These are phyloP conservation scores for Mesotaenium endlicherianum DNA, from an alignment of 139 green algal genomes.

Conservation along the genomic window DNA sequence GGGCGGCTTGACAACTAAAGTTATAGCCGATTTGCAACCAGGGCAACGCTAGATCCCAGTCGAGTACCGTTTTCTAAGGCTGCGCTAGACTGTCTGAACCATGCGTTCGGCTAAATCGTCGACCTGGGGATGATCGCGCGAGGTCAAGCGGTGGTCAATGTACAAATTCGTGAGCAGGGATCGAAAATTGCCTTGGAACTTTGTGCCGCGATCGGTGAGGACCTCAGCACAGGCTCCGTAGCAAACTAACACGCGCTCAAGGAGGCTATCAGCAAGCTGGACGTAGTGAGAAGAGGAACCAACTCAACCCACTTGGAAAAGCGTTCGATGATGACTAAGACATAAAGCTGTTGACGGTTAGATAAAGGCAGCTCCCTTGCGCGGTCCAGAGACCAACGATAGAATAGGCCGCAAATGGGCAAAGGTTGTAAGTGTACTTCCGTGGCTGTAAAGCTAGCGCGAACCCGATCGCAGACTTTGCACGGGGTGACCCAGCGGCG, in stretches of 20 bases:
- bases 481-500: neutral
- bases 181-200: conserved; percentile 10
- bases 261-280: neutral
- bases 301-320: conserved; percentile 46
- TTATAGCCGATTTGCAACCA: too few species aligned
- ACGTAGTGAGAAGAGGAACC: conserved; percentile 20
- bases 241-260: conserved; percentile 4
- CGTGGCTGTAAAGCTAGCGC: neutral
- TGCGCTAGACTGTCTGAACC: too few species aligned
- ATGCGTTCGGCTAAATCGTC: too few species aligned
- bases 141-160: conserved; percentile 44
- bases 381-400: conserved; percentile 40
- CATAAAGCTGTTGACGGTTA: conserved; percentile 20
- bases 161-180: neutral
- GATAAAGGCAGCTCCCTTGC: conserved; percentile 6
- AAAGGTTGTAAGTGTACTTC: too few species aligned
- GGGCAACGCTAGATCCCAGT: too few species aligned
- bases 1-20: too few species aligned
- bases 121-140: too few species aligned
- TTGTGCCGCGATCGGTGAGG: conserved; percentile 42
- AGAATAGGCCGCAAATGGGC: too few species aligned
- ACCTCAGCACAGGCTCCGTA: conserved; percentile 47
- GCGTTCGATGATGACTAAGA: conserved; percentile 48
- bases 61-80: too few species aligned
- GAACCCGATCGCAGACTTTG: too few species aligned